phyloP scores from a whole-genome alignment of 768 basidiomycete genomes.

The Candolleomyces eurysporus region DNA sequence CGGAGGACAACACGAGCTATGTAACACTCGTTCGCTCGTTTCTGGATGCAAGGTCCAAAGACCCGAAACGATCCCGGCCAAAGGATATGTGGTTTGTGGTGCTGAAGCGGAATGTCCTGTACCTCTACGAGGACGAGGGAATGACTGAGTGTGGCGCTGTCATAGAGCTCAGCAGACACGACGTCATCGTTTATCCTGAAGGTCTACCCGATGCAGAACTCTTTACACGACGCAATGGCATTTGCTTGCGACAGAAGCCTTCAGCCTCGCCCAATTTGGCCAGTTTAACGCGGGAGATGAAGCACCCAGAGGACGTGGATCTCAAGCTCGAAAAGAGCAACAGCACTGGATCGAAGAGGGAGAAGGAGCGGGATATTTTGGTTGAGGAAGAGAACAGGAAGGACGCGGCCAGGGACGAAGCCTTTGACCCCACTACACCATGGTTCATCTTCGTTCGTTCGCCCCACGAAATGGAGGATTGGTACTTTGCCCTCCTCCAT shows the following conservation, averaged over 20 bases:
- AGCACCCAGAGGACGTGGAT: constrained; percentile 30
- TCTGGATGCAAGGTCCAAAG: constrained; percentile 78
- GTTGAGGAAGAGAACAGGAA: constrained; percentile 39
- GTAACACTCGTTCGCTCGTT: constrained; percentile 79
- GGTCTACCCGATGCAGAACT: constrained; percentile 83
- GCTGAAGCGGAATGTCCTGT: constrained; percentile 87
- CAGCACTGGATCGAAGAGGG: constrained; percentile 26
- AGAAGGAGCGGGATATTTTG: constrained; percentile 35
- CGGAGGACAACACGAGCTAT: constrained; percentile 61
- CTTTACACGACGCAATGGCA: constrained; percentile 86
- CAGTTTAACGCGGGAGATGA: constrained; percentile 55
- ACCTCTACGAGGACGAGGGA: constrained; percentile 90
- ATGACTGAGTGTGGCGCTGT: constrained; percentile 90
- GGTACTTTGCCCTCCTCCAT: constrained; percentile 83
- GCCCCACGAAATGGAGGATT: constrained; percentile 95
- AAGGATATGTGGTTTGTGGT: constrained; percentile 94
- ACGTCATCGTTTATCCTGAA: constrained; percentile 74
- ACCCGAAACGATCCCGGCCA: constrained; percentile 78
- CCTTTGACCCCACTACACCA: constrained; percentile 53
- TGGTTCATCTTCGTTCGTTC: constrained; percentile 95
- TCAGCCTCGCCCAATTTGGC: constrained; percentile 37
- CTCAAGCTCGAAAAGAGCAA: constrained; percentile 25
- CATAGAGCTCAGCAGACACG: constrained; percentile 79
- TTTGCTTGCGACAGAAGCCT: constrained; percentile 65
- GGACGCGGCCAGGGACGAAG: constrained; percentile 49